Evolutionary conservation across 2,329 filamentous ascomycete genomes (phyloP).

Genomic region (Sporothrix variecibatus): DNA sequence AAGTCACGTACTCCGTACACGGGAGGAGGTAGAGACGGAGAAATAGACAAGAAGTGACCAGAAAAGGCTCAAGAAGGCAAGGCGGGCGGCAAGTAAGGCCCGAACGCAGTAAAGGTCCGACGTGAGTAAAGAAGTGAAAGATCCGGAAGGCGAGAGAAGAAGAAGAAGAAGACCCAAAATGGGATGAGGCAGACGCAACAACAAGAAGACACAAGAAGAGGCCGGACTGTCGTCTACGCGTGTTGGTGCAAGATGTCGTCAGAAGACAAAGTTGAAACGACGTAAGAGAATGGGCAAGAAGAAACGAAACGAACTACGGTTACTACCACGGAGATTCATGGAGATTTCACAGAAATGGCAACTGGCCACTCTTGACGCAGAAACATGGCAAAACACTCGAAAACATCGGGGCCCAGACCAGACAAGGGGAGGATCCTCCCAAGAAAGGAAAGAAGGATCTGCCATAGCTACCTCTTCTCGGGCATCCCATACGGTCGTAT

Average conservation of each 20-base stretch:
- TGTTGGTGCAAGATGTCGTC: neutral
- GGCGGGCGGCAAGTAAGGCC: neutral
- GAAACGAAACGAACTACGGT: neutral
- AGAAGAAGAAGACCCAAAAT: neutral
- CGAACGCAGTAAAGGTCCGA: neutral
- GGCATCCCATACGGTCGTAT: neutral
- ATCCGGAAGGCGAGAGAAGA: neutral
- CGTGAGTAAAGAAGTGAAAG: too few relatives aligned
- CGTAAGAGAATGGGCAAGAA: neutral
- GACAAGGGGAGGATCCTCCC: constrained; percentile 1
- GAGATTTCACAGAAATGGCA: neutral
- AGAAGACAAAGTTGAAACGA: neutral
- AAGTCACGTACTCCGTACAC: neutral
- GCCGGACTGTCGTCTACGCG: constrained; percentile 1
- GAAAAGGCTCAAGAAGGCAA: neutral
- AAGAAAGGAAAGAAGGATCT: constrained; percentile 13
- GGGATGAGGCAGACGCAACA: neutral
- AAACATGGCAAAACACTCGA: too few relatives aligned
- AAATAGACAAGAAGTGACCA: neutral
- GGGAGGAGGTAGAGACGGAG: neutral
- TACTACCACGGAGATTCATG: neutral
- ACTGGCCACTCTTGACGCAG: neutral
- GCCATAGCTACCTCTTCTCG: neutral
- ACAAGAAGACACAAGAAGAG: neutral
- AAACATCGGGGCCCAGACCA: neutral